Conservation (phyloP, 805 yeast genomes). For the Jamesozyma gamospora region DNA sequence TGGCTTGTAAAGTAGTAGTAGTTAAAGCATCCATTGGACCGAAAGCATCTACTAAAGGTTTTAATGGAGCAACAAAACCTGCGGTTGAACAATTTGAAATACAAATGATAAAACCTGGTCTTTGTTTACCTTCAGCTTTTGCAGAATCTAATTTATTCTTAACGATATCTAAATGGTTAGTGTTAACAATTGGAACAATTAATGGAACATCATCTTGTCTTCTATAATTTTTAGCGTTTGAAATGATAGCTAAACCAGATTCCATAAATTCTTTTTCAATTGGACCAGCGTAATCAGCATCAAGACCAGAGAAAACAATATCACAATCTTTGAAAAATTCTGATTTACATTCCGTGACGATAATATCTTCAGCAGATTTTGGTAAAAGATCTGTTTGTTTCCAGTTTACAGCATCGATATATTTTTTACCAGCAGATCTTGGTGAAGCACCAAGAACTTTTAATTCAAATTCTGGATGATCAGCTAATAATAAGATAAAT, state of each 20-base stretch:
- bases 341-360: slow-evolving; percentile 69
- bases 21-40: slow-evolving; percentile 86
- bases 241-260: slow-evolving; percentile 73
- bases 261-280: slow-evolving; percentile 79
- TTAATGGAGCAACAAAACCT: slow-evolving; percentile 91
- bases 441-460: slow-evolving; percentile 84
- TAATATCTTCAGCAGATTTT: slow-evolving; percentile 45
- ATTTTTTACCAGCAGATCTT: slow-evolving; percentile 86
- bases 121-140: slow-evolving; percentile 42
- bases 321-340: slow-evolving; percentile 81
- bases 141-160: slow-evolving; percentile 49
- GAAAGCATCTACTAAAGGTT: slow-evolving; percentile 80
- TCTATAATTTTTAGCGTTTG: slow-evolving; percentile 95
- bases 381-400: slow-evolving; percentile 85
- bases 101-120: slow-evolving; percentile 81
- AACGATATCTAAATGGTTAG: slow-evolving; percentile 75
- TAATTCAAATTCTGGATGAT: slow-evolving; percentile 86
- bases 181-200: slow-evolving; percentile 89
- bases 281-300: slow-evolving; percentile 85
- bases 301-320: slow-evolving; percentile 89
- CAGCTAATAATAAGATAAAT: slow-evolving; percentile 70
- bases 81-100: slow-evolving; percentile 98
- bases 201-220: slow-evolving; percentile 80
- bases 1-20: slow-evolving; percentile 90
- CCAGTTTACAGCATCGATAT: slow-evolving; percentile 84